Evolutionary conservation across 805 yeast genomes (phyloP), one percentile per base, ranked within the genome.

Genomic region (Candida tibetensis): DNA sequence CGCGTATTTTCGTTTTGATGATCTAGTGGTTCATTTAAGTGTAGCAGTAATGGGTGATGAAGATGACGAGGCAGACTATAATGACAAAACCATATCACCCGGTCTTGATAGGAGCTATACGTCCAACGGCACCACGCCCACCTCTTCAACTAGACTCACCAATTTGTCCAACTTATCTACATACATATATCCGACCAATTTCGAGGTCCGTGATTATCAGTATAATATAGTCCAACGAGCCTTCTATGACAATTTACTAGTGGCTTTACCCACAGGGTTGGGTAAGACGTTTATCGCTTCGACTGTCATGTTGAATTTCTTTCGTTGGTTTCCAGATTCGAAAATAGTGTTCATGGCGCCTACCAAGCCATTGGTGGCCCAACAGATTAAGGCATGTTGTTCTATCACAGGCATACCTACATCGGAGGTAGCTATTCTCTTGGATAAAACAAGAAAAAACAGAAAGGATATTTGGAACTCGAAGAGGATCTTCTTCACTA

Each of bases 211-310:
- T 55, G 95, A 88, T 43, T 93, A 95, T 57, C 99, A 93, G 62
- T 80, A 72, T 53, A 81, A 82, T 47, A 89, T 93, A 39, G 87
- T 89, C 2, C 67, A 71, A 32, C 75, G 78, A 40, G 82, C 96
- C 0, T 65, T 93, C 26, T 79, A 76, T 51, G 71, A 80, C 44
- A 93, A 93, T 53, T 57, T 83, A 3, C 66, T 93, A 17, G 91
- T 95, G 55, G 95, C 97, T 0, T 76, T 93, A 12, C 99, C 99
- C 1, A 93, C 99, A 0, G 99, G 99, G 48, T 70, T 90, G 58
- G 99, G 99, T 28, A 93, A 93, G 63, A 93, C 99, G 0, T 88
- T 93, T 47, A 89, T 93, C 53, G 98, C 99, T 1, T 81, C 95
- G 26, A 83, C 95, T 0, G 91, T 91, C 16, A 93, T 93, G 89